Evolutionary conservation across 2,329 filamentous ascomycete species (phyloP), one percentile per base, ranked within the genome.

Genomic region (Trichoderma breve): DNA sequence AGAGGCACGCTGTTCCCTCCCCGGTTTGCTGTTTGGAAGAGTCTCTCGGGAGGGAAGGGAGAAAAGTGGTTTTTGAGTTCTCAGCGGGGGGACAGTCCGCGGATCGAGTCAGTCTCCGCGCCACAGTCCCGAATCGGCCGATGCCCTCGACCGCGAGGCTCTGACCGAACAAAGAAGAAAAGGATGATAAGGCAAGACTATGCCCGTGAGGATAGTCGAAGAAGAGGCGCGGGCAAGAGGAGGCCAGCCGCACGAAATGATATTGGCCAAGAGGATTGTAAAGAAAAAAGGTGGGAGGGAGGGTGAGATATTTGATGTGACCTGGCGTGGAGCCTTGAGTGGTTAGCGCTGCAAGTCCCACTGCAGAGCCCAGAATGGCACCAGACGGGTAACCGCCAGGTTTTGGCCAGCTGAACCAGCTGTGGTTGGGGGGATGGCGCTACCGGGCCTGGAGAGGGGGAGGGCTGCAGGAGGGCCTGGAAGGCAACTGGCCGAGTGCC

Each of bases 251-350:
- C 64, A 57, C 51, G 39, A 30, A 28, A 67, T 30, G 55, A 61
- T 34, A 47, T 60, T n/a, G 57, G 26, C 26, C 39, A 68, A 60
- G 65, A 60, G 34, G 61, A 47, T 28, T 60, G 14, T 8, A 34
- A 15, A 60, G 53, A 34, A 34, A 61, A 69, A 36, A 69, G 55
- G 66, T 69, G 66, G 66, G 66, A 69, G 66, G 66, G 53, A 60
- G 66, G 55, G 53, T 61, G 57, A 70, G 64, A 67, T 67, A 67
- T 67, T 67, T 67, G 64, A 67, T 67, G 64, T 67, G 64, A 67
- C 66, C 36, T 61, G 53, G 66, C 66, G 66, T 62, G 66, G 66
- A 70, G 55, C 66, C 66, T 39, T 30, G 64, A 55, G 24, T n/a
- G 66, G 43, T 39, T 69, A 69, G 66, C 66, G 66, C 66, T 69